Evolutionary conservation across 202 grass and related monocot species (phyloP).

Genomic region (Carex arenaria): DNA sequence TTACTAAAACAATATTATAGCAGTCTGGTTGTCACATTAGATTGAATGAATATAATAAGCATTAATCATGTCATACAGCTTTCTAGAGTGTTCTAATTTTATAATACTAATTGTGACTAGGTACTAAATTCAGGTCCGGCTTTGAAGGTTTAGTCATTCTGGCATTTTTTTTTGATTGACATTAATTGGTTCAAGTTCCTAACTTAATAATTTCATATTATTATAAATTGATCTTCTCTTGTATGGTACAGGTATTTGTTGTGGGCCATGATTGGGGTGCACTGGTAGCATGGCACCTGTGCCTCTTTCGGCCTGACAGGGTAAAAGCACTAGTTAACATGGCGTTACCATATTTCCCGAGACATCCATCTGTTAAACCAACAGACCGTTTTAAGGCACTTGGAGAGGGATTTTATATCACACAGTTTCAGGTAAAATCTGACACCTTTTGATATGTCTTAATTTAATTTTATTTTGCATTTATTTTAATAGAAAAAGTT

Average conservation of each 20-base stretch:
- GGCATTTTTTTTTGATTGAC: not conserved
- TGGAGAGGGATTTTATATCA: constrained; percentile 51
- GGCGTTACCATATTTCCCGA: constrained; percentile 34
- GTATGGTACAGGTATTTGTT: constrained; percentile 40
- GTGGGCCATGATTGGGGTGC: constrained; percentile 52
- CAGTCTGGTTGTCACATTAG: not conserved
- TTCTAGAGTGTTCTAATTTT: not conserved
- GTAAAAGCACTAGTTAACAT: constrained; percentile 36
- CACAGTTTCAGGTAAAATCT: constrained; percentile 36
- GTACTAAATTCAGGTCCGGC: not conserved
- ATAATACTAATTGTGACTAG: not conserved
- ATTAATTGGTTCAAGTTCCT: not conserved
- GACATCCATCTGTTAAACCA: not conserved
- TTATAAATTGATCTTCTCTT: not conserved
- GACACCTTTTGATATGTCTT: not conserved
- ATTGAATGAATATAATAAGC: not conserved
- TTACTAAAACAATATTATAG: not conserved
- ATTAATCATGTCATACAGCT: not conserved
- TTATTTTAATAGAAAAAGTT: too few species aligned
- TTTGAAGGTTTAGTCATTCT: not conserved
- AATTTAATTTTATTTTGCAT: too few species aligned
- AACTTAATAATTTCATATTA: not conserved
- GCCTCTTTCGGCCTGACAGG: constrained; percentile 47
- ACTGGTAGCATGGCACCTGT: constrained; percentile 44
- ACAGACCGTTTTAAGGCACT: not conserved